These are phyloP conservation scores for Torulaspora microellipsoides DNA, from an alignment of 805 yeast genomes.

Conservation along the genomic window DNA sequence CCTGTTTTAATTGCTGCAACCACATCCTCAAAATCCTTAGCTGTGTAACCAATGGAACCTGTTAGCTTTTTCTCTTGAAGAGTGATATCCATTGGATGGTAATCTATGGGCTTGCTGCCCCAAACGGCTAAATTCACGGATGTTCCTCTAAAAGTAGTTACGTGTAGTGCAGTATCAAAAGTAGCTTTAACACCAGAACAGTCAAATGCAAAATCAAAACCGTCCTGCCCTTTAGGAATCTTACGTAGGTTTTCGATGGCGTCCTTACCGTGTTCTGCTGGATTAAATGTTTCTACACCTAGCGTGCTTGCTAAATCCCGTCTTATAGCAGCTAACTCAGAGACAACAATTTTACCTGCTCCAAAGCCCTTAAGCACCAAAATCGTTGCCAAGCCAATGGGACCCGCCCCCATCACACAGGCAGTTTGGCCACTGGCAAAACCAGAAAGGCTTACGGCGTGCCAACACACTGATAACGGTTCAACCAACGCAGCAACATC, in stretches of 20 bases:
- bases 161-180: conserved; percentile 46
- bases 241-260: conserved; percentile 38
- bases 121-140: conserved; percentile 65
- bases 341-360: conserved; percentile 44
- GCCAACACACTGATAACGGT: conserved; percentile 56
- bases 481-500: conserved; percentile 56
- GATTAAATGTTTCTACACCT: conserved; percentile 49
- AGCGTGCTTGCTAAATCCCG: conserved; percentile 45
- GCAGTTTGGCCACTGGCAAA: conserved; percentile 44
- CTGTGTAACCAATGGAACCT: conserved; percentile 60
- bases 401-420: conserved; percentile 57
- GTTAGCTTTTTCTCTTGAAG: conserved; percentile 50
- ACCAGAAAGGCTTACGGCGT: conserved; percentile 47
- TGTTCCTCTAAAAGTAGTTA: conserved; percentile 49
- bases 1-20: conserved; percentile 47
- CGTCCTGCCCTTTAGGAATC: conserved; percentile 41
- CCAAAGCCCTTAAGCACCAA: conserved; percentile 51
- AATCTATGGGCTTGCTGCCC: conserved; percentile 47
- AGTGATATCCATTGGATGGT: conserved; percentile 53
- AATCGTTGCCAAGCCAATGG: conserved; percentile 58
- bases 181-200: conserved; percentile 52
- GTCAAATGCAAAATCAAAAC: conserved; percentile 50
- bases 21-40: conserved; percentile 54
- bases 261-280: conserved; percentile 37
- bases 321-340: conserved; percentile 48